phyloP scores from a whole-genome alignment of 805 yeast genomes.

The Yarrowia divulgata region DNA sequence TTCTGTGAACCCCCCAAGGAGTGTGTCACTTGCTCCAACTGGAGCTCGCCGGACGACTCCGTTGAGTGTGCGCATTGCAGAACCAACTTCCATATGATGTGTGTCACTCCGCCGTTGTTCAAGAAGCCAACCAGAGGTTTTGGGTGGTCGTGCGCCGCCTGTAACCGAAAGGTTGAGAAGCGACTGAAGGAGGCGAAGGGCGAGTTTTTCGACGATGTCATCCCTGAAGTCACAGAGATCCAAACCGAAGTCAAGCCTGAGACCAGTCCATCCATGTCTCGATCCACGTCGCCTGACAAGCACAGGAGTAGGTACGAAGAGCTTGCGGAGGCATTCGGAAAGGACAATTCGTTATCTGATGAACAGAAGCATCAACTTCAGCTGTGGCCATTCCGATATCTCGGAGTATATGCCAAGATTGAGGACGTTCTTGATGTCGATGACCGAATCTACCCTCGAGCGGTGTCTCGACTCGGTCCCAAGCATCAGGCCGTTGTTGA shows the following conservation, averaged over 20 bases:
- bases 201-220: constrained; percentile 30
- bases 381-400: constrained; percentile 77
- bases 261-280: constrained; percentile 11
- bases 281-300: constrained; percentile 28
- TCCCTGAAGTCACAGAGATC: constrained; percentile 19
- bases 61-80: constrained; percentile 82
- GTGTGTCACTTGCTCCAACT: constrained; percentile 80
- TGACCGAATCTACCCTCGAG: constrained; percentile 81
- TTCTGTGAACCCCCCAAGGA: constrained; percentile 68
- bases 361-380: constrained; percentile 47
- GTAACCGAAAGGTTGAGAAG: constrained; percentile 54
- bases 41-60: constrained; percentile 80
- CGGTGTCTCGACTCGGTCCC: constrained; percentile 76
- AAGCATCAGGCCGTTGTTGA: constrained; percentile 68
- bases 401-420: constrained; percentile 74
- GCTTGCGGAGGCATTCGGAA: constrained; percentile 48
- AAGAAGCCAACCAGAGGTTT: constrained; percentile 86
- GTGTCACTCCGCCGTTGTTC: constrained; percentile 83
- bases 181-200: constrained; percentile 45
- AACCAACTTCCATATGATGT: constrained; percentile 74
- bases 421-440: constrained; percentile 81
- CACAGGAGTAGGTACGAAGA: constrained; percentile 43
- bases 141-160: constrained; percentile 87
- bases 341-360: constrained; percentile 45
- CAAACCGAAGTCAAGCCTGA: constrained; percentile 8